Conservation (phyloP, 1,139 yeast species). For the Blastobotrys serpentis region DNA sequence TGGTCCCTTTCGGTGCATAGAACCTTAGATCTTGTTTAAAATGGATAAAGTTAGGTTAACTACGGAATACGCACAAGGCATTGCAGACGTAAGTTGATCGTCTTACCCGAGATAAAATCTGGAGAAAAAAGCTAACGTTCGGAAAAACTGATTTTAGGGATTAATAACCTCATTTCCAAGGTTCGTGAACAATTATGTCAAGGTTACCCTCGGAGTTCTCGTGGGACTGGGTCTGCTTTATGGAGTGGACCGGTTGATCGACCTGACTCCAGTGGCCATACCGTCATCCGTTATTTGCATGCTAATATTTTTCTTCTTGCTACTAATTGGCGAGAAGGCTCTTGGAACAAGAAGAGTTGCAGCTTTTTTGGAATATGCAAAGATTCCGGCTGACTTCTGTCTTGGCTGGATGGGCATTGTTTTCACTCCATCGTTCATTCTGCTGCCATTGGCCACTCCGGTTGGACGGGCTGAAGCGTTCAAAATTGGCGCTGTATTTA, state of each 20-base stretch:
- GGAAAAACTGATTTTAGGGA: no score
- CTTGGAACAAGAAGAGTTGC: slow-evolving; percentile 44
- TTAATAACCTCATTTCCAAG: slow-evolving; percentile 11
- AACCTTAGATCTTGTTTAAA: no score
- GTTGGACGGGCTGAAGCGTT: slow-evolving; percentile 67
- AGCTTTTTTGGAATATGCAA: slow-evolving; percentile 48
- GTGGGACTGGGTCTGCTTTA: slow-evolving; percentile 50
- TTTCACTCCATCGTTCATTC: slow-evolving; percentile 74
- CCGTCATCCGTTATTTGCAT: slow-evolving; percentile 78
- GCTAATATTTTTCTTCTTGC: slow-evolving; percentile 56
- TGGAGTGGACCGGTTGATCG: slow-evolving; percentile 58
- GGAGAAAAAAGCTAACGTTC: no score
- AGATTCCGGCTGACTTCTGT: slow-evolving; percentile 67
- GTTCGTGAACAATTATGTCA: slow-evolving; percentile 17
- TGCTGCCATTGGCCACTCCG: slow-evolving; percentile 63
- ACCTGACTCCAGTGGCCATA: slow-evolving; percentile 53
- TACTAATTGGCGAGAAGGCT: slow-evolving; percentile 42
- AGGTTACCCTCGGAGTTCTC: slow-evolving; percentile 23
- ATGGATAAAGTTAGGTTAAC: neutral
- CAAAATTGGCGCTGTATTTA: slow-evolving; percentile 71
- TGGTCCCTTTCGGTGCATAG: no score
- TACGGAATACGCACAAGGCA: neutral
- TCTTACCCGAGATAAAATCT: no score
- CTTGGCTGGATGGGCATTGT: slow-evolving; percentile 76
- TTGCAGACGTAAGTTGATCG: neutral